phyloP scores from a whole-genome alignment of 2,329 filamentous ascomycete genomes.

The Xylaria sp. region DNA sequence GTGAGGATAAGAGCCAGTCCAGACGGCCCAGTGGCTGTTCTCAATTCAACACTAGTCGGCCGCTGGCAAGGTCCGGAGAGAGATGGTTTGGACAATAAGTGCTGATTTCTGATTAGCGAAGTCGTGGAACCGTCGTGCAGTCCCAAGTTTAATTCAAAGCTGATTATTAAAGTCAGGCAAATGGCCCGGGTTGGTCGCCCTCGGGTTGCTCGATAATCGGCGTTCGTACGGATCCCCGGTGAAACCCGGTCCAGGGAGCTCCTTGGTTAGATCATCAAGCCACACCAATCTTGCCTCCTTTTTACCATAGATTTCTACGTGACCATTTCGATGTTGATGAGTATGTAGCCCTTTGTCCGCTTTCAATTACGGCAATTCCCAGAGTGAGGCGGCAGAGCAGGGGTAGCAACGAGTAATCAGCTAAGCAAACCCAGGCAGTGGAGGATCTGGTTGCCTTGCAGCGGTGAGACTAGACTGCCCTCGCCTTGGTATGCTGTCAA shows the following conservation, averaged over 20 bases:
- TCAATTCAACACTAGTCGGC: background rate
- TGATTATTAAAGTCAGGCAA: slow-evolving; percentile 28
- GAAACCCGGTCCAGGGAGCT: background rate
- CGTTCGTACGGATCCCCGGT: background rate
- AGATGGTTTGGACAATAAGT: slow-evolving; percentile 6
- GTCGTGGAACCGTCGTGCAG: slow-evolving; percentile 18
- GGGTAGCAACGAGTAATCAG: slow-evolving; percentile 6
- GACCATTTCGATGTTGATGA: too few species aligned
- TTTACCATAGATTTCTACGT: too few species aligned
- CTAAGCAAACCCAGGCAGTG: slow-evolving; percentile 15
- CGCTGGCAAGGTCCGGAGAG: slow-evolving; percentile 23
- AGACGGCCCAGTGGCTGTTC: background rate
- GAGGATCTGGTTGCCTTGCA: slow-evolving; percentile 17
- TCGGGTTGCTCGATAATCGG: background rate
- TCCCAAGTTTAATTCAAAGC: slow-evolving; percentile 11
- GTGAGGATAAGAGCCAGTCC: background rate
- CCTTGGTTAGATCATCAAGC: slow-evolving; percentile 1
- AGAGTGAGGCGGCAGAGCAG: background rate
- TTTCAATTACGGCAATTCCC: too few species aligned
- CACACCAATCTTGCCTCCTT: background rate
- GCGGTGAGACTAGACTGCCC: slow-evolving; percentile 28
- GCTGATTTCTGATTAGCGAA: slow-evolving; percentile 7
- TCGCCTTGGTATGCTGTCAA: slow-evolving; percentile 2
- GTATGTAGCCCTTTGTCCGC: too few species aligned
- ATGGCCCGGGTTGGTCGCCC: slow-evolving; percentile 29